Percentiles rank a stretch among this genome's conserved stretches.
Evolutionary conservation across 257 asterid species (phyloP).

Genomic region (Nicotiana noctiflora): DNA sequence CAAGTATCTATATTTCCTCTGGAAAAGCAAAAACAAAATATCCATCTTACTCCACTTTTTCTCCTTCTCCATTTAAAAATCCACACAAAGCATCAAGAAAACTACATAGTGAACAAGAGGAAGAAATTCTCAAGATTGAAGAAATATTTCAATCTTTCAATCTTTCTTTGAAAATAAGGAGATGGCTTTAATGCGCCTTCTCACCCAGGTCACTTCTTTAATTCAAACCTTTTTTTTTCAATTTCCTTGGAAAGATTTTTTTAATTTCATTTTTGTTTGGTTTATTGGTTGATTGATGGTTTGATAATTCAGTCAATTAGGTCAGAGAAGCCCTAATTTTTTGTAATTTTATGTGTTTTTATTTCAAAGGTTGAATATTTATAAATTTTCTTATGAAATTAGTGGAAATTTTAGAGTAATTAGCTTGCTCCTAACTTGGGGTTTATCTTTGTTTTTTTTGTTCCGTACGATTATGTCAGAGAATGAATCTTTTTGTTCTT

Average conservation of each 20-base stretch:
- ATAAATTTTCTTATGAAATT: no score
- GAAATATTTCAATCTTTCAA: neutral
- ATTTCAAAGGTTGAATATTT: neutral
- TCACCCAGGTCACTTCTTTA: constrained; percentile 40
- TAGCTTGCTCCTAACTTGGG: no score
- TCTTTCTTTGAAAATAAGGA: constrained; percentile 9
- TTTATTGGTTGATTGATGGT: neutral
- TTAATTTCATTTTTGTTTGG: neutral
- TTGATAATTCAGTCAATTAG: neutral
- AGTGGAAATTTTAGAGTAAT: no score
- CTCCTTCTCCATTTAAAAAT: neutral
- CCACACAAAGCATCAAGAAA: neutral
- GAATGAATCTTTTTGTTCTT: no score
- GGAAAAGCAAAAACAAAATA: neutral
- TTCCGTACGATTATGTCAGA: no score
- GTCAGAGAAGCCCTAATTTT: constrained; percentile 32
- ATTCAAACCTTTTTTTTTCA: neutral
- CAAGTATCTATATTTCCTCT: neutral
- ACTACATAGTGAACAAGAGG: neutral
- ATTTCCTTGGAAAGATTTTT: neutral
- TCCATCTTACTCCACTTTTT: neutral
- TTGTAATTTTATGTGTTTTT: neutral
- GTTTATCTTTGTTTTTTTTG: no score
- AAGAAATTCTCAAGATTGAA: neutral
- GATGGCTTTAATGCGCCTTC: constrained; percentile 61